Conservation (phyloP, 345 rosid genomes). For the Gossypium sturtianum region DNA sequence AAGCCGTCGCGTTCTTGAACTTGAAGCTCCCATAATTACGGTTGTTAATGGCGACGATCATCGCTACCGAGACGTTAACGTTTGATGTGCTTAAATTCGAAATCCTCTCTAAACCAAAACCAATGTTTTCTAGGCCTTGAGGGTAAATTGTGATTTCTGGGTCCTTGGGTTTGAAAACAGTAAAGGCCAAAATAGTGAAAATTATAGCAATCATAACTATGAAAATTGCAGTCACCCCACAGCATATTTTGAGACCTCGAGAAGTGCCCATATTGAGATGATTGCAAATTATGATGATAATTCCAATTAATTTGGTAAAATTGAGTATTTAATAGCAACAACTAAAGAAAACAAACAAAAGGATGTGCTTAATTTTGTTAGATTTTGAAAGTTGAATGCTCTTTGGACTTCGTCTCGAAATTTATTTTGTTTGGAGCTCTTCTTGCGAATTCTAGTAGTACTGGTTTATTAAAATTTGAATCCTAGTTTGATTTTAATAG, state of each 20-base stretch:
- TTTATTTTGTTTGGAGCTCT: neutral
- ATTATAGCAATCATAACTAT: conserved; percentile 13
- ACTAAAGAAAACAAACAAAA: neutral
- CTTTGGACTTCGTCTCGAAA: neutral
- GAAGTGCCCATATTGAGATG: neutral
- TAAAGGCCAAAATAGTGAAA: conserved; percentile 25
- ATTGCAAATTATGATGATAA: neutral
- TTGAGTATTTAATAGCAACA: neutral
- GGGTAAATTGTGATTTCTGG: conserved; percentile 29
- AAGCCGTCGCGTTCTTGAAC: conserved; percentile 23
- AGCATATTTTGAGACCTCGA: conserved; percentile 20
- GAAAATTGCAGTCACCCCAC: conserved; percentile 16
- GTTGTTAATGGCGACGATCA: conserved; percentile 29
- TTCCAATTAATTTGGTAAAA: neutral
- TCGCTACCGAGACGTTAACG: neutral
- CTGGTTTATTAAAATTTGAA: neutral
- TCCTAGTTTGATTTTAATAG: neutral
- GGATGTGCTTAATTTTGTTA: neutral
- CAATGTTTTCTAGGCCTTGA: conserved; percentile 22
- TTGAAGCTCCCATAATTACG: conserved; percentile 41
- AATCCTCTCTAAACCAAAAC: neutral
- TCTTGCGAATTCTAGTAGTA: neutral
- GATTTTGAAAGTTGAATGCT: neutral
- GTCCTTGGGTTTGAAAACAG: conserved; percentile 40
- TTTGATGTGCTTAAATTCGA: conserved; percentile 9